Conservation (phyloP, 257 asterid genomes). For the Penstemon barbatus region DNA sequence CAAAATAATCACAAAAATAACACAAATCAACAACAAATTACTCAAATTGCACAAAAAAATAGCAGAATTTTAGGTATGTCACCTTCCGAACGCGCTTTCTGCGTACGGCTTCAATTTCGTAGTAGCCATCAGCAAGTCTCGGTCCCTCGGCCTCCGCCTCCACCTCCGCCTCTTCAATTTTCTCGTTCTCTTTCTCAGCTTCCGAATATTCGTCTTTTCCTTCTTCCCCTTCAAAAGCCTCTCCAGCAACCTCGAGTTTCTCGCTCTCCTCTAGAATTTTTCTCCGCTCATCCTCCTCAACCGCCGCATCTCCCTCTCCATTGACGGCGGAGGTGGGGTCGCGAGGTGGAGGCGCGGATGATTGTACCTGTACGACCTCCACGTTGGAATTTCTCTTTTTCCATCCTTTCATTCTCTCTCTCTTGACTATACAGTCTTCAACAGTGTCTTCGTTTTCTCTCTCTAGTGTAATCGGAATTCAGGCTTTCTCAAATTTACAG, state of each 20-base stretch:
- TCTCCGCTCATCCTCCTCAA: background rate
- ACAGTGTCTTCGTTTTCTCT: background rate
- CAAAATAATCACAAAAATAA: conserved; percentile 27
- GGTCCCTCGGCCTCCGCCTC: conserved; percentile 17
- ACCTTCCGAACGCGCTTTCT: conserved; percentile 31
- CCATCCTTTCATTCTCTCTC: conserved; percentile 25
- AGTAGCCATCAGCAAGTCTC: conserved; percentile 33
- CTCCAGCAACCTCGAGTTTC: conserved; percentile 10
- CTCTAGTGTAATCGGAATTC: background rate
- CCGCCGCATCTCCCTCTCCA: conserved; percentile 16
- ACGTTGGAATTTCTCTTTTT: conserved; percentile 11
- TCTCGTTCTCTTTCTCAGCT: conserved; percentile 17
- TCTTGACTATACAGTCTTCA: background rate
- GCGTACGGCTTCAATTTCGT: conserved; percentile 28
- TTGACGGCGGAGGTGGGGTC: background rate
- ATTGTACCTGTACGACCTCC: background rate
- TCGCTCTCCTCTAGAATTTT: conserved; percentile 19
- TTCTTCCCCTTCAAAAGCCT: conserved; percentile 15
- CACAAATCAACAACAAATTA: conserved; percentile 29
- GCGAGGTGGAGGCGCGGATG: background rate
- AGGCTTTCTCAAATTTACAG: background rate
- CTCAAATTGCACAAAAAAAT: background rate
- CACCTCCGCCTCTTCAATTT: background rate
- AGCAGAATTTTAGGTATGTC: background rate
- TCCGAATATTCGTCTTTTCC: conserved; percentile 14